Conservation (phyloP, 1,284 basidiomycete species). For the Ganoderma leucocontextum region DNA sequence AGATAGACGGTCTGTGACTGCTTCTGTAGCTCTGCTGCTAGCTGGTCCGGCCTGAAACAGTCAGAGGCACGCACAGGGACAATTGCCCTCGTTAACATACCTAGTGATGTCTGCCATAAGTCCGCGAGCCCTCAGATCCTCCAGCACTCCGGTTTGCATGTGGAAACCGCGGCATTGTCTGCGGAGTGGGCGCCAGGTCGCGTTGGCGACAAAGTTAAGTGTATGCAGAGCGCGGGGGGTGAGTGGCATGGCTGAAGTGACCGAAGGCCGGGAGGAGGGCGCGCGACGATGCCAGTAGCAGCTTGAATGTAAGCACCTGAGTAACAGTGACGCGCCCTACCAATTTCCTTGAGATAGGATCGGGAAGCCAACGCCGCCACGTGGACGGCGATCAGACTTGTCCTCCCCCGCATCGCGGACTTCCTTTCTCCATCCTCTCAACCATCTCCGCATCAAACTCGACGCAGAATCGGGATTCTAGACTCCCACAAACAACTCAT, state of each 20-base stretch:
- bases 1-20: constrained; percentile 76
- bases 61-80: constrained; percentile 12
- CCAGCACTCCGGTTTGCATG: constrained; percentile 35
- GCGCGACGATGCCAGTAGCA: no score
- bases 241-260: constrained; percentile 26
- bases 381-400: no score
- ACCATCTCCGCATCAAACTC: not conserved
- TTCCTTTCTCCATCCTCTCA: not conserved
- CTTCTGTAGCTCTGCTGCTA: constrained; percentile 46
- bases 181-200: constrained; percentile 17
- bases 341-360: constrained; percentile 30
- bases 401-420: no score
- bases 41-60: constrained; percentile 44
- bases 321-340: constrained; percentile 17
- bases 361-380: constrained; percentile 34
- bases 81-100: constrained; percentile 24
- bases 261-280: not conserved
- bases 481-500: not conserved
- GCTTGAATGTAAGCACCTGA: no score
- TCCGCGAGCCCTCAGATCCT: constrained; percentile 41
- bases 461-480: not conserved
- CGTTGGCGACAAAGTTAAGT: not conserved
- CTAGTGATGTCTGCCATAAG: constrained; percentile 45
- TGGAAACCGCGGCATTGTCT: constrained; percentile 34
- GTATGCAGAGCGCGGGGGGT: constrained; percentile 21